These are phyloP conservation scores for Uromyces viciae-fabae DNA, from an alignment of 1,284 basidiomycete species.

Conservation along the genomic window DNA sequence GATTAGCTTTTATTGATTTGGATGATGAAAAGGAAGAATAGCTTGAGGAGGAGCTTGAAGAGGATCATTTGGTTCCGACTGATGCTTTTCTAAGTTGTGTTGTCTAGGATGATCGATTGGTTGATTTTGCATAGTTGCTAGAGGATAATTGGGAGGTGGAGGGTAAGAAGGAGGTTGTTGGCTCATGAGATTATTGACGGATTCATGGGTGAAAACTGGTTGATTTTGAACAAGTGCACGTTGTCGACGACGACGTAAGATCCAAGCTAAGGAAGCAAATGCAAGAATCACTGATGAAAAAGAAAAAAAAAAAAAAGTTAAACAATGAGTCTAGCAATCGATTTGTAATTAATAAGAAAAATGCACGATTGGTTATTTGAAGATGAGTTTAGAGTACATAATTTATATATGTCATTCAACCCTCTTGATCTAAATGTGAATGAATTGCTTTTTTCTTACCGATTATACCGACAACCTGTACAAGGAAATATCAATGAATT, in stretches of 20 bases:
- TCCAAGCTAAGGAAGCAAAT: constrained; percentile 4
- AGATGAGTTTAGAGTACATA: not conserved
- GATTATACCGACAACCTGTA: constrained; percentile 12
- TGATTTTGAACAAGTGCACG: not conserved
- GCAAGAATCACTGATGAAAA: constrained; percentile 9
- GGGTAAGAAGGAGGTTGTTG: not conserved
- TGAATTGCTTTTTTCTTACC: not conserved
- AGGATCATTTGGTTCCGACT: too few species aligned
- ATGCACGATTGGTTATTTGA: not conserved
- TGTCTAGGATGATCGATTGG: not conserved
- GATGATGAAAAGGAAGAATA: not conserved
- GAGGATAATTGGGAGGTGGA: constrained; percentile 13
- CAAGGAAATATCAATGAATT: not conserved
- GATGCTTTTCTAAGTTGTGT: not conserved
- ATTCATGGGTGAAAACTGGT: not conserved
- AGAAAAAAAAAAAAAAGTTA: too few species aligned
- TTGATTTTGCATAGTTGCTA: not conserved
- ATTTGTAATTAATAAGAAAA: too few species aligned
- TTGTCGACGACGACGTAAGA: constrained; percentile 12
- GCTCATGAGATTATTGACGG: not conserved
- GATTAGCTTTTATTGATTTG: not conserved
- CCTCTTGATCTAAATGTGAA: too few species aligned
- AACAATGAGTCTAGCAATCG: too few species aligned
- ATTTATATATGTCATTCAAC: not conserved
- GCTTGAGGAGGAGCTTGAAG: not conserved